phyloP scores from a whole-genome alignment of 1,284 basidiomycete species.

The Leccinum cinnamomeum region DNA sequence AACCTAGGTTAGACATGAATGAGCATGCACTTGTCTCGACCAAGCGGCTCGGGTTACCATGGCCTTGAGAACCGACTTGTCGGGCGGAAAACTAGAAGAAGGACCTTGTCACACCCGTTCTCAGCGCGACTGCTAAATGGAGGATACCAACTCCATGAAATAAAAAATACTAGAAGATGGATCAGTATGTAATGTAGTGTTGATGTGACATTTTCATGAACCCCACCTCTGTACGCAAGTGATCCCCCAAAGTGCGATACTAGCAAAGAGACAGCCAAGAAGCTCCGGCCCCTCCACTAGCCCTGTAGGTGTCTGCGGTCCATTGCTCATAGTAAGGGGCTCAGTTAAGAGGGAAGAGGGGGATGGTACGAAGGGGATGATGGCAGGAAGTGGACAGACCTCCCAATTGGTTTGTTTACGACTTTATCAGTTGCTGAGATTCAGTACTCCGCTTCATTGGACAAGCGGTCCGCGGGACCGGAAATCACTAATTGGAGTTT shows the following conservation, averaged over 20 bases:
- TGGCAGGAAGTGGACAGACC: background rate
- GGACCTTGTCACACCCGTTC: background rate
- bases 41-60: conserved; percentile 12
- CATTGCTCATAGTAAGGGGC: background rate
- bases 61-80: conserved; percentile 6
- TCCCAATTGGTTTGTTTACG: background rate
- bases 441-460: background rate
- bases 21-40: background rate
- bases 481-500: background rate
- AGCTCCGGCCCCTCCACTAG: background rate
- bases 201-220: background rate
- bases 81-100: conserved; percentile 13
- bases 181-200: background rate
- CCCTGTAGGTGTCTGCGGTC: background rate
- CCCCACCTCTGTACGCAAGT: background rate
- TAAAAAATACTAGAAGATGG: conserved; percentile 16
- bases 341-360: background rate
- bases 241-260: background rate
- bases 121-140: background rate
- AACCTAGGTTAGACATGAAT: conserved; percentile 12
- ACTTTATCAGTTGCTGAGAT: conserved; percentile 1
- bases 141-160: conserved; percentile 20
- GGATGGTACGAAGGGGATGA: background rate
- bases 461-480: background rate
- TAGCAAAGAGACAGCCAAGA: background rate